Evolutionary conservation across 306 rosid genomes (phyloP), one percentile per base, ranked within the genome.

Genomic region (Pyrus communis): DNA sequence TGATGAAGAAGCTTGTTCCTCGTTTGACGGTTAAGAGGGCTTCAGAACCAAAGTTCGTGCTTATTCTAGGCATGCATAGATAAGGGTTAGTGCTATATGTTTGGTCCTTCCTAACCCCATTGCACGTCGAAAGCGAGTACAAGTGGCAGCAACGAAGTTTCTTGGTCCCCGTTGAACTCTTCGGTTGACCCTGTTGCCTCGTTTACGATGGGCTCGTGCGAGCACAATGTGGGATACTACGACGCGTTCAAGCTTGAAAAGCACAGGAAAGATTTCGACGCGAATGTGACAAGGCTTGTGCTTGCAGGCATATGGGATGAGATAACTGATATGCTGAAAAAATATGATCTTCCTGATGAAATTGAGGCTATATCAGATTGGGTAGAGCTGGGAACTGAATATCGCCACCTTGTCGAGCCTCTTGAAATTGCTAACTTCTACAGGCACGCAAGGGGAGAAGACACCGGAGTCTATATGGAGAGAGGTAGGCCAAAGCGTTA

Each of bases 361-460:
- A 89, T 89, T 3, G 98, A 95, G 86, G 91, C 91, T 13, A 62
- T 35, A 0, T 0, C 0, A 12, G 67, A 81, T 0, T 95, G 97
- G 96, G 51, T 92, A 7, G 2, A 30, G 0, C 83, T 70, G 0
- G 96, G 91, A 64, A 95, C 92, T 3, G 1, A n/a, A 45, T 89
- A 42, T 30, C 93, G 97, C 11, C 78, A 75, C 61, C 86, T 91
- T 10, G 85, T 86, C 31, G 97, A 95, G 84, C 96, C 97, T 45
- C 79, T 95, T 18, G 97, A 92, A 35, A 82, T 95, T 10, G 92
- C 97, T 42, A 90, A 95, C 84, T 95, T 85, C 75, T 84, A 95
- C 23, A 63, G 98, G 30, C 97, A 90, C 33, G 61, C 69, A 13
- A 90, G 78, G 91, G 15, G 88, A 5, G 92, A 86, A 35, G 97